These are phyloP conservation scores for Bipolaris victoriae DNA, from an alignment of 2,329 filamentous ascomycete species.

Conservation along the genomic window DNA sequence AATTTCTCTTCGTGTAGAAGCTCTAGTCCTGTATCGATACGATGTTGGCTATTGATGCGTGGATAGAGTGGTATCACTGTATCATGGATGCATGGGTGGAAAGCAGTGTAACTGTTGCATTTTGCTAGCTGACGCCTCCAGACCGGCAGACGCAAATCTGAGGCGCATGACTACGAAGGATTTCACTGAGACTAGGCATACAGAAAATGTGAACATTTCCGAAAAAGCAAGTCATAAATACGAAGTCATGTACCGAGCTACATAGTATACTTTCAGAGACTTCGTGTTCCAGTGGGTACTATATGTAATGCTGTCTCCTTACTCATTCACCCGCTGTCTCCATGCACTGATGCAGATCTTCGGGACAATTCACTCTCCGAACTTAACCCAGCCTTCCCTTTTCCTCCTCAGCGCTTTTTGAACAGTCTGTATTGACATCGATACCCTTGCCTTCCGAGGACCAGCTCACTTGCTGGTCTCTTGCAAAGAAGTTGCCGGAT, in stretches of 20 bases:
- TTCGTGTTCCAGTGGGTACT: not conserved
- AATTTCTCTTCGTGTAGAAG: no score
- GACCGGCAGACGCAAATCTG: not conserved
- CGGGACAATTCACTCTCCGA: conserved; percentile 2
- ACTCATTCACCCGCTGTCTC: conserved; percentile 11
- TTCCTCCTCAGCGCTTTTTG: not conserved
- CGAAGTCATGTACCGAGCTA: not conserved
- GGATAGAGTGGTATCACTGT: no score
- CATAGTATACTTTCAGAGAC: not conserved
- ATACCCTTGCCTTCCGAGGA: not conserved
- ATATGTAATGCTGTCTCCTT: not conserved
- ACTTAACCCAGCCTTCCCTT: not conserved
- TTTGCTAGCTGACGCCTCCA: not conserved
- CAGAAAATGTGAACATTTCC: not conserved
- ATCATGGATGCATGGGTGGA: not conserved
- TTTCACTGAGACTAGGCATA: not conserved
- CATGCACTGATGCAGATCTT: conserved; percentile 6
- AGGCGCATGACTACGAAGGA: not conserved
- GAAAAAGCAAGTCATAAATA: not conserved
- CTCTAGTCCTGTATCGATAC: no score
- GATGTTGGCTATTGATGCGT: no score
- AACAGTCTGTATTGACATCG: not conserved
- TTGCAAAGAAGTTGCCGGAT: not conserved
- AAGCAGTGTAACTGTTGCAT: not conserved
- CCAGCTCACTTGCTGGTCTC: not conserved